phyloP scores from a whole-genome alignment of 371 early-diverging fungal species.

The Mortierella sp. region DNA sequence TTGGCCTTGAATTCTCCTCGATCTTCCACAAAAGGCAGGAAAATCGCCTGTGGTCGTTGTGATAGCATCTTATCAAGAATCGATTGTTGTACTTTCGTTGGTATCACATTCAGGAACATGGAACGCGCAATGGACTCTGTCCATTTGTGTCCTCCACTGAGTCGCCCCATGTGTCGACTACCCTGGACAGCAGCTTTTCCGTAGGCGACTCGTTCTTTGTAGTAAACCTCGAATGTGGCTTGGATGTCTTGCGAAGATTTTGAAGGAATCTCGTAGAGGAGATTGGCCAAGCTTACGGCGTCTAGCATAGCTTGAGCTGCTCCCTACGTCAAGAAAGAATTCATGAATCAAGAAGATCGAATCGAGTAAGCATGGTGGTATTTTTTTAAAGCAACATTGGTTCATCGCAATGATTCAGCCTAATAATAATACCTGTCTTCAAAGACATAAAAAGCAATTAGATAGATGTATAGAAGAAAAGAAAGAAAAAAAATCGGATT shows the following conservation, averaged over 20 bases:
- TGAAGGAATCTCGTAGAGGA: conserved; percentile 37
- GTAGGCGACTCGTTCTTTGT: conserved; percentile 25
- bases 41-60: conserved; percentile 37
- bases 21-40: conserved; percentile 36
- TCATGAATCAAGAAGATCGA: not conserved
- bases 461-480: not conserved
- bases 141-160: conserved; percentile 44
- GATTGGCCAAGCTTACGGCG: conserved; percentile 41
- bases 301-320: conserved; percentile 54
- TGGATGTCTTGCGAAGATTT: conserved; percentile 19
- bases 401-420: too few species aligned
- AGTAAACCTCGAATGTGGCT: conserved; percentile 32
- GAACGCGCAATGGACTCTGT: conserved; percentile 26
- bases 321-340: conserved; percentile 22
- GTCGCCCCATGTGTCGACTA: conserved; percentile 34
- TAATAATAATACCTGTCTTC: conserved; percentile 16
- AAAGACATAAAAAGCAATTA: not conserved
- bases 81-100: conserved; percentile 27
- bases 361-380: not conserved
- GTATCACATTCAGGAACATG: conserved; percentile 46
- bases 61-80: conserved; percentile 34
- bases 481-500: not conserved
- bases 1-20: conserved; percentile 40
- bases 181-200: conserved; percentile 50
- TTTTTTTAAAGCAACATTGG: too few species aligned